Evolutionary conservation across 768 basidiomycete species (phyloP).

Genomic region (Amanita fuliginea): DNA sequence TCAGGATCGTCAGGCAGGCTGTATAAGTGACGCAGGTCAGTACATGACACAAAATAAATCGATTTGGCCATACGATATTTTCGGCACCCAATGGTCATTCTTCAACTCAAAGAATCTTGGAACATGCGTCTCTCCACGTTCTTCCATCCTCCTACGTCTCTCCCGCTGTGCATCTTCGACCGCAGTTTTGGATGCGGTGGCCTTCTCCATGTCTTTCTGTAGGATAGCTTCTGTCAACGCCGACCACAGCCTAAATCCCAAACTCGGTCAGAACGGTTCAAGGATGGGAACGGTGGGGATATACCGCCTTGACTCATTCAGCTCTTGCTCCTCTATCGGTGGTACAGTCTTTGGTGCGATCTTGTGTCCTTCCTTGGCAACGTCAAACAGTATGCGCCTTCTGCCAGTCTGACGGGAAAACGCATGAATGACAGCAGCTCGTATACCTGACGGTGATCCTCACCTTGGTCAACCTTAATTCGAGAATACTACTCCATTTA

Average conservation of each 20-base stretch:
- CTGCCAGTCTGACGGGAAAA: constrained; percentile 39
- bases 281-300: constrained; percentile 12
- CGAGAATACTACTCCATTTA: constrained; percentile 87
- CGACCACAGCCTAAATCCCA: constrained; percentile 55
- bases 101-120: constrained; percentile 71
- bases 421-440: background rate
- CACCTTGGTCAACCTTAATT: constrained; percentile 65
- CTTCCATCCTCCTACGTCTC: constrained; percentile 60
- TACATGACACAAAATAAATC: constrained; percentile 1
- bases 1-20: constrained; percentile 66
- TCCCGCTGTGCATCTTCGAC: constrained; percentile 94
- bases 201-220: constrained; percentile 87
- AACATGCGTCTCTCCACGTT: constrained; percentile 54
- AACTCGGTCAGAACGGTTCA: background rate
- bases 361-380: constrained; percentile 57
- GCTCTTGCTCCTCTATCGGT: constrained; percentile 80
- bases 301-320: constrained; percentile 80
- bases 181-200: constrained; percentile 78
- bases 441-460: constrained; percentile 7
- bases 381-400: constrained; percentile 80
- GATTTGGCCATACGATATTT: constrained; percentile 45
- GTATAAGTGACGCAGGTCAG: constrained; percentile 7
- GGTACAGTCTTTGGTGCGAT: constrained; percentile 76
- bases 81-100: constrained; percentile 78
- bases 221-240: constrained; percentile 78